Percentiles rank a stretch among this genome's conserved stretches.
These are phyloP conservation scores for Haplosporangium sp. DNA, from an alignment of 371 early-diverging fungal species.

Conservation along the genomic window DNA sequence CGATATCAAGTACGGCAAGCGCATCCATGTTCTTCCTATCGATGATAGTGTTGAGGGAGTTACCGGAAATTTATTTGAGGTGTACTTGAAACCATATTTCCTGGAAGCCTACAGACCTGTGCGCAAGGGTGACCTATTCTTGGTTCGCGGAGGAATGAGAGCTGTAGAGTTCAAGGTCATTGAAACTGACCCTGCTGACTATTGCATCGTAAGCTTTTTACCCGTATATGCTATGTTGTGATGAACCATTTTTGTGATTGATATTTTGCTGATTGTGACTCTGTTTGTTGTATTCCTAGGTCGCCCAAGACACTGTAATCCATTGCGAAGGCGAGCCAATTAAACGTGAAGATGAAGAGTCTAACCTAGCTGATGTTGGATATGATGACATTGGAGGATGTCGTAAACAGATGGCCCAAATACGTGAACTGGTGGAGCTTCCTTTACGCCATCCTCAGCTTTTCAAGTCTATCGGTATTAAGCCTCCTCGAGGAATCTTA, in stretches of 20 bases:
- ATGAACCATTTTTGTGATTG: background rate
- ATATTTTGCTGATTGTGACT: background rate
- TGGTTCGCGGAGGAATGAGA: constrained; percentile 97
- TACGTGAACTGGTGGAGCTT: constrained; percentile 98
- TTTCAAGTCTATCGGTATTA: constrained; percentile 98
- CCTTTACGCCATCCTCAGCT: constrained; percentile 98
- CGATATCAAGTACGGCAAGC: constrained; percentile 96
- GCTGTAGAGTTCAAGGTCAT: constrained; percentile 99
- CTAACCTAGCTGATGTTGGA: constrained; percentile 94
- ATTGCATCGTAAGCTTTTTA: constrained; percentile 89
- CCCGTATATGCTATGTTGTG: background rate
- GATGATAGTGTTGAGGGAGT: constrained; percentile 99
- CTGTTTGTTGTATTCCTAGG: constrained; percentile 58
- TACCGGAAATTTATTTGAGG: constrained; percentile 97
- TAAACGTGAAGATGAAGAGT: constrained; percentile 98
- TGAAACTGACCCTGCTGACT: constrained; percentile 94
- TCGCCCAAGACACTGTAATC: constrained; percentile 98
- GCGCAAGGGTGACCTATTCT: constrained; percentile 94
- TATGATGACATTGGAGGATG: constrained; percentile 99
- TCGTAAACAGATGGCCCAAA: constrained; percentile 99
- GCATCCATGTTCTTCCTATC: constrained; percentile 97
- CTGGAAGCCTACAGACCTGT: constrained; percentile 97
- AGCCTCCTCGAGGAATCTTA: constrained; percentile 98
- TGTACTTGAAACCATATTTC: constrained; percentile 98
- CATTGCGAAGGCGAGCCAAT: constrained; percentile 98